Evolutionary conservation across 306 rosid genomes (phyloP).

Genomic region (Alnus glutinosa): DNA sequence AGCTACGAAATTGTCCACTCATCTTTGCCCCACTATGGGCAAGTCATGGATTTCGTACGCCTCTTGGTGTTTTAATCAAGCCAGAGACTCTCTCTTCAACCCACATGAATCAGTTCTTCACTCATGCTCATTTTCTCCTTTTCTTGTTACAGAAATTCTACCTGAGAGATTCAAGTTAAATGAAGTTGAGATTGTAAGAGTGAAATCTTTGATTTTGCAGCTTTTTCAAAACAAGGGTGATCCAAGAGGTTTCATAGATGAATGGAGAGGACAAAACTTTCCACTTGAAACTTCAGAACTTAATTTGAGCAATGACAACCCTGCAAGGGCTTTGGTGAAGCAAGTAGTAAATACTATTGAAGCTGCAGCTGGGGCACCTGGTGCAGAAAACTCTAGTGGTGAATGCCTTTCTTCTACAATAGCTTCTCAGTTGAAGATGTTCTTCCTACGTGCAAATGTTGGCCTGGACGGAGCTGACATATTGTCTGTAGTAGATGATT

Average conservation of each 20-base stretch:
- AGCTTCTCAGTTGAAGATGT: constrained; percentile 68
- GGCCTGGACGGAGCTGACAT: constrained; percentile 53
- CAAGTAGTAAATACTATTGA: constrained; percentile 73
- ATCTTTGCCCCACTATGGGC: constrained; percentile 81
- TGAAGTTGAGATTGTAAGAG: constrained; percentile 58
- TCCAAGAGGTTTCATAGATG: constrained; percentile 41
- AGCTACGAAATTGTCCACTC: constrained; percentile 73
- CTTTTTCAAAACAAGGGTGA: constrained; percentile 51
- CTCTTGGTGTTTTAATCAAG: constrained; percentile 92
- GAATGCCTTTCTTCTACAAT: constrained; percentile 65
- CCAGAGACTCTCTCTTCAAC: constrained; percentile 58
- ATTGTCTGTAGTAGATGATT: constrained; percentile 50
- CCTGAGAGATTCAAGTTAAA: constrained; percentile 81
- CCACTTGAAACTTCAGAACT: constrained; percentile 45
- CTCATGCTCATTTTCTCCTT: constrained; percentile 65
- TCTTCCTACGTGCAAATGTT: constrained; percentile 51
- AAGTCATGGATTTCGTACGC: constrained; percentile 97
- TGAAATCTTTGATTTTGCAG: constrained; percentile 53
- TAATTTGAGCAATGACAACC: constrained; percentile 39
- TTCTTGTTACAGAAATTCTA: constrained; percentile 53
- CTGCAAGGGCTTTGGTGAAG: constrained; percentile 43
- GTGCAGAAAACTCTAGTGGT: constrained; percentile 68
- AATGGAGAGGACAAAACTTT: constrained; percentile 39
- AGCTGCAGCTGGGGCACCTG: constrained; percentile 70
- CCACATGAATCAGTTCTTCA: constrained; percentile 49